phyloP scores from a whole-genome alignment of 768 basidiomycete genomes.

The Leccinum aurantiacum region DNA sequence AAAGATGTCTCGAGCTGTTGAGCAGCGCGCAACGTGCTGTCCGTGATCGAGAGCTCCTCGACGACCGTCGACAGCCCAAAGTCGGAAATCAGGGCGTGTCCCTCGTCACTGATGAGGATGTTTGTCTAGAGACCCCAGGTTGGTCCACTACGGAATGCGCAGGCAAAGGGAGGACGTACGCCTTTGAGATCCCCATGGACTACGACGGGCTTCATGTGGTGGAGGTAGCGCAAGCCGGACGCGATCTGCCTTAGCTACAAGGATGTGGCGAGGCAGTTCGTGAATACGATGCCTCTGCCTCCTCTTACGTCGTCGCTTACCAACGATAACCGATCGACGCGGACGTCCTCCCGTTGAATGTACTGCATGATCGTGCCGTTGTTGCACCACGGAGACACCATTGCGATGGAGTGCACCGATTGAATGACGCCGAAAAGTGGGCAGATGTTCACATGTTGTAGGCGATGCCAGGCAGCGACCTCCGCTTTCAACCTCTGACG shows the following conservation, averaged over 20 bases:
- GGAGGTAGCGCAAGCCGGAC: conserved; percentile 56
- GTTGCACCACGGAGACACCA: conserved; percentile 66
- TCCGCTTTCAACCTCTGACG: conserved; percentile 55
- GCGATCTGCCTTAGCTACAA: conserved; percentile 53
- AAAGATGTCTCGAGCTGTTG: no score
- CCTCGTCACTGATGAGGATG: conserved; percentile 53
- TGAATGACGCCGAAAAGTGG: conserved; percentile 57
- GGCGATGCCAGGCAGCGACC: conserved; percentile 55
- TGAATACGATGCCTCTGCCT: background rate
- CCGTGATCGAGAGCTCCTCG: conserved; percentile 46
- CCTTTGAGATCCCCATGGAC: conserved; percentile 66
- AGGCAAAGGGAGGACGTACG: conserved; percentile 33
- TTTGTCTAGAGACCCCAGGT: conserved; percentile 44
- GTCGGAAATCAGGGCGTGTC: conserved; percentile 56
- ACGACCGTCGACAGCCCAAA: conserved; percentile 61
- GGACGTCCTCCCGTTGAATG: conserved; percentile 40
- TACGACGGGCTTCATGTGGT: conserved; percentile 52
- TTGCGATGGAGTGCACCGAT: conserved; percentile 50
- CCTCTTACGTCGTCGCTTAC: conserved; percentile 32
- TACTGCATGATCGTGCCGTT: conserved; percentile 57
- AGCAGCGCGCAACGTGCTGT: conserved; percentile 20
- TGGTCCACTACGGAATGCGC: background rate
- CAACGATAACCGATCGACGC: conserved; percentile 45
- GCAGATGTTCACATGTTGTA: conserved; percentile 56
- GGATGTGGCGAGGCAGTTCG: background rate